These are phyloP conservation scores for Diaporthe eres DNA, from an alignment of 2,329 filamentous ascomycete genomes.

Conservation along the genomic window DNA sequence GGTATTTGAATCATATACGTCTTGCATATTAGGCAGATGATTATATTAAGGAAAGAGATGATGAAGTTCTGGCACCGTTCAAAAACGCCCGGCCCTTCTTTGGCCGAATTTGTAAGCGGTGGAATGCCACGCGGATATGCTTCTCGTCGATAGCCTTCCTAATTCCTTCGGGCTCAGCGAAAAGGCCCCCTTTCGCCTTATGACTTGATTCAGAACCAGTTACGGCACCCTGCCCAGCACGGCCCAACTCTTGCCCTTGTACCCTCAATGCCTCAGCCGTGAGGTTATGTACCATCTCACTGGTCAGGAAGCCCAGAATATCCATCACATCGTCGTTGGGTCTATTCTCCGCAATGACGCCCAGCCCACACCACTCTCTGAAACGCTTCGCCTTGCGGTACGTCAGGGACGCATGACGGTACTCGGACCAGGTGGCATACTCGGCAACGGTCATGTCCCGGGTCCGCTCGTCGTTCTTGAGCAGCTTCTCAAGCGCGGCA, in stretches of 20 bases:
- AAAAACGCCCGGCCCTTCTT: background rate
- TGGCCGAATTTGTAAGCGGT: background rate
- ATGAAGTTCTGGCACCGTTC: background rate
- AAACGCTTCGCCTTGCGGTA: conserved; percentile 99
- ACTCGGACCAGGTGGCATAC: conserved; percentile 99
- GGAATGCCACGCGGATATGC: background rate
- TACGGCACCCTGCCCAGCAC: too few relatives aligned
- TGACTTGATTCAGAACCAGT: background rate
- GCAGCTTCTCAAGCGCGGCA: conserved; percentile 91
- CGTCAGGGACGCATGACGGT: conserved; percentile 96
- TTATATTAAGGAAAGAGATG: background rate
- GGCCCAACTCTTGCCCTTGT: conserved; percentile 83
- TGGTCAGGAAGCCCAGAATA: conserved; percentile 96
- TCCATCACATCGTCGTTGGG: conserved; percentile 99
- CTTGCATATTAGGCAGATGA: background rate
- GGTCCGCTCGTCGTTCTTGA: conserved; percentile 96
- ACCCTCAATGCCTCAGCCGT: conserved; percentile 97
- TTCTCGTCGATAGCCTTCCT: background rate
- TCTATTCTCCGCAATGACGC: conserved; percentile 94
- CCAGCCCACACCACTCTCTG: conserved; percentile 97
- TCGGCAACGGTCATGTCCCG: conserved; percentile 98
- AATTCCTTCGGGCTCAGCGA: background rate
- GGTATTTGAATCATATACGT: background rate
- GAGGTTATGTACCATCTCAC: conserved; percentile 97
- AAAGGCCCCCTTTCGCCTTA: background rate